Percentiles rank a stretch among this genome's conserved stretches.
phyloP scores from a whole-genome alignment of 805 yeast species.

The Nakazawaea pomicola region DNA sequence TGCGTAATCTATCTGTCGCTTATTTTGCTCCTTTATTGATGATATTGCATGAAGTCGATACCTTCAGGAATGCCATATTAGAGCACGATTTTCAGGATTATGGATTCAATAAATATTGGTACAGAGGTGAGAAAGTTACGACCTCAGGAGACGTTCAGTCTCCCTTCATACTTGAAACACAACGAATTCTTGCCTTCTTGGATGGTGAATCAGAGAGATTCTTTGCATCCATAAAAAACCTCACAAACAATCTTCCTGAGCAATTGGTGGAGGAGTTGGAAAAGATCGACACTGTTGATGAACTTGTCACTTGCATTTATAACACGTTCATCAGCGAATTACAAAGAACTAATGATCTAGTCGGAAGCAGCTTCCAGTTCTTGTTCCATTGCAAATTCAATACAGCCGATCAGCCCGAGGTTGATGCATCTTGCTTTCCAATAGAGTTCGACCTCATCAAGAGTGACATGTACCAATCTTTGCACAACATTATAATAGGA shows the following conservation, averaged over 20 bases:
- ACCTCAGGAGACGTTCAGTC: constrained; percentile 19
- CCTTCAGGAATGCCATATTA: constrained; percentile 27
- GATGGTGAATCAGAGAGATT: constrained; percentile 29
- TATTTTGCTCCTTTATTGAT: constrained; percentile 37
- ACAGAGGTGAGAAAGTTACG: constrained; percentile 22
- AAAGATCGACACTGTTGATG: constrained; percentile 11
- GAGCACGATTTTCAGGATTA: constrained; percentile 26
- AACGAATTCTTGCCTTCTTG: constrained; percentile 33
- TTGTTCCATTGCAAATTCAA: constrained; percentile 12
- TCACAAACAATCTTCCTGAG: constrained; percentile 26
- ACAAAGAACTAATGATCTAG: constrained; percentile 11
- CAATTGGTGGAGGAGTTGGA: constrained; percentile 18
- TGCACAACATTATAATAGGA: constrained; percentile 29
- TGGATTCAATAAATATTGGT: constrained; percentile 36
- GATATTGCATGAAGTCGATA: constrained; percentile 32
- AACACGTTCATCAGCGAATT: constrained; percentile 12
- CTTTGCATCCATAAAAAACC: constrained; percentile 31
- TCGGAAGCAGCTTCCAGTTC: neutral
- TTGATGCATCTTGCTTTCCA: constrained; percentile 24
- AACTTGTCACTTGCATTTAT: constrained; percentile 17
- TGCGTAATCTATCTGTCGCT: constrained; percentile 29
- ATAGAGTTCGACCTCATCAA: constrained; percentile 28
- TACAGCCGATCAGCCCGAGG: constrained; percentile 7
- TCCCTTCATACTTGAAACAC: constrained; percentile 30
- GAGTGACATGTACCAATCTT: constrained; percentile 26